Evolutionary conservation across 2,329 filamentous ascomycete genomes (phyloP), one percentile per base, ranked within the genome.

Genomic region (Coniochaeta hoffmannii): DNA sequence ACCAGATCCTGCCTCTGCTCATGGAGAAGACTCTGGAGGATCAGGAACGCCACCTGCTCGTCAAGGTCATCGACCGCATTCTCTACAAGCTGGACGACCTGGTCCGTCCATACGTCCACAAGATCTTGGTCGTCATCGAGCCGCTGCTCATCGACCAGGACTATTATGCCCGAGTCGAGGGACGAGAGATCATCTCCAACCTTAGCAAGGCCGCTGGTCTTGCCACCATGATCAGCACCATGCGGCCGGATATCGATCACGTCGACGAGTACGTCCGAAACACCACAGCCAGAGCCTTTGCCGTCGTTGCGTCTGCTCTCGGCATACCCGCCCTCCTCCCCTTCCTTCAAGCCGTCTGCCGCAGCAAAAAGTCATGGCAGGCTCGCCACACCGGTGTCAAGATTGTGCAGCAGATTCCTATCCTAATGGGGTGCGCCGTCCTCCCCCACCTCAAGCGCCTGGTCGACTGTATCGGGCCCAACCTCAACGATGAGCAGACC

Each of bases 21-120:
- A 99, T 99, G 94, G 94, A 99, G 73, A 97, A 96, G 74, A 94
- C 90, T 0, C 76, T 99, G 17, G 95, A 99, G 71, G 94, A 99
- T 60, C 94, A 99, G 71, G 94, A 99, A 71, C 92, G 94, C 54
- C 94, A 99, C 80, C 78, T 99, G 71, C 82, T 99, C 28, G 95
- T 99, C 76, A 99, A 99, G 76, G 95, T 99, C 65, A 97, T 99
- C 66, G 95, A 99, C 69, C 88, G 94, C 73, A 92, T 99, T 58
- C 83, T 99, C 7, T 99, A 97, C 81, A 99, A 99, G 76, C 84
- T 99, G 24, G 94, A 97, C 68, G 94, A 99, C 65, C 81, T 97
- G 61, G 94, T 99, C 54, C 85, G 94, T 38, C 94, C 94, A 22
- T 99, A 93, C 61, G 93, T 96, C 15, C 95, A 99, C 77, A 97